Evolutionary conservation across 2,329 filamentous ascomycete species (phyloP).

Genomic region (Parastagonospora nodorum): DNA sequence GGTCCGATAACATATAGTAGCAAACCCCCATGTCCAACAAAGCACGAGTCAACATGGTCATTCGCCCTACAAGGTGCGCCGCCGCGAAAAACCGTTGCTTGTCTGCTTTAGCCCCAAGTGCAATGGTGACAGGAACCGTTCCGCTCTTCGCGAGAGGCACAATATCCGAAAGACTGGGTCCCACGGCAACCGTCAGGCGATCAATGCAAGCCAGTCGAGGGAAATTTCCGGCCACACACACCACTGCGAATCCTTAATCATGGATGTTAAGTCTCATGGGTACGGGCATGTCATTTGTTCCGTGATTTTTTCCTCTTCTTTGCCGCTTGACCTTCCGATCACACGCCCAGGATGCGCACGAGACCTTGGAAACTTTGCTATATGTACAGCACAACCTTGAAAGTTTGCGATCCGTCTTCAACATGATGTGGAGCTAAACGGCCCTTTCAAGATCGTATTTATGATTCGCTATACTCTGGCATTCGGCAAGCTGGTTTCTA

Average conservation of each 20-base stretch:
- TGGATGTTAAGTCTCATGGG: not conserved
- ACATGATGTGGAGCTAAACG: not conserved
- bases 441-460: not conserved
- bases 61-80: not conserved
- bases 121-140: not conserved
- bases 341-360: not conserved
- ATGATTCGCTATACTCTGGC: not conserved
- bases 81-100: not conserved
- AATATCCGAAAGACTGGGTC: constrained; percentile 1
- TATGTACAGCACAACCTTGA: no score
- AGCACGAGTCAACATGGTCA: not conserved
- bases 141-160: not conserved
- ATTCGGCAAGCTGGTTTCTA: not conserved
- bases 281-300: not conserved
- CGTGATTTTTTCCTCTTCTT: not conserved
- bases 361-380: not conserved
- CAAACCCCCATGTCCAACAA: not conserved
- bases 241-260: not conserved
- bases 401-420: not conserved
- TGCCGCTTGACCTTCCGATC: not conserved
- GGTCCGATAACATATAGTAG: not conserved
- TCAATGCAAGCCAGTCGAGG: not conserved
- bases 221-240: not conserved
- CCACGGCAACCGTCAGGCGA: not conserved
- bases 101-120: not conserved